Percentiles rank a stretch among this genome's conserved stretches.
These are phyloP conservation scores for Aschersonia sp. DNA, from an alignment of 2,329 filamentous ascomycete species.

Conservation along the genomic window DNA sequence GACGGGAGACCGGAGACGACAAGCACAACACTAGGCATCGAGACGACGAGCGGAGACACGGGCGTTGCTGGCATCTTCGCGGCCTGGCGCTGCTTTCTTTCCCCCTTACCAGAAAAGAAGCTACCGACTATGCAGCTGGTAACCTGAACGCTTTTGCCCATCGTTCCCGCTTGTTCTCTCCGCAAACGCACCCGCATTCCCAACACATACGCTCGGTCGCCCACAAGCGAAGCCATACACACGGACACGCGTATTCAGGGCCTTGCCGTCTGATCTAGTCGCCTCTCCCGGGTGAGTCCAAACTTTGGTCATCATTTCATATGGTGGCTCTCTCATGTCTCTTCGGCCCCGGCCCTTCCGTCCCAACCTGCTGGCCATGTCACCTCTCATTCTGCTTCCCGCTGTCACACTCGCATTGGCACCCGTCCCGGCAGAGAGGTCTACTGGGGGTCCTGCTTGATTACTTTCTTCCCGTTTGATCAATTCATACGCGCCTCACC, in stretches of 20 bases:
- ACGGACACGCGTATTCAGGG: too few relatives aligned
- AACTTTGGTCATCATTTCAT: neutral
- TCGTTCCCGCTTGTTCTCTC: too few relatives aligned
- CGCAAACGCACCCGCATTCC: too few relatives aligned
- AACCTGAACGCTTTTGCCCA: too few relatives aligned
- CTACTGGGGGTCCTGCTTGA: neutral
- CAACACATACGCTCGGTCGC: too few relatives aligned
- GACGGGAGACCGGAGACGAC: neutral
- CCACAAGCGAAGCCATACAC: too few relatives aligned
- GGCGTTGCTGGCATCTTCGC: neutral
- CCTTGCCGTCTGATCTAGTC: too few relatives aligned
- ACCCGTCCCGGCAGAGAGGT: neutral
- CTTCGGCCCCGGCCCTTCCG: too few relatives aligned
- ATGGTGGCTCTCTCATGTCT: neutral
- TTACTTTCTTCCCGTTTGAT: neutral
- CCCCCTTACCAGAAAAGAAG: neutral
- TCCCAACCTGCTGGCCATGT: neutral
- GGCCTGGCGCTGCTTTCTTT: neutral
- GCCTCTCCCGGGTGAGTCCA: neutral
- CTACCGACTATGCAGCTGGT: too few relatives aligned
- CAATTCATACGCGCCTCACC: neutral
- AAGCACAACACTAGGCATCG: neutral
- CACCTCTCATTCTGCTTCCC: neutral
- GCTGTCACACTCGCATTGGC: neutral
- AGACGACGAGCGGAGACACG: neutral